Conservation (phyloP, 192 early-diverging fungal genomes). For the Backusella australiensis region DNA sequence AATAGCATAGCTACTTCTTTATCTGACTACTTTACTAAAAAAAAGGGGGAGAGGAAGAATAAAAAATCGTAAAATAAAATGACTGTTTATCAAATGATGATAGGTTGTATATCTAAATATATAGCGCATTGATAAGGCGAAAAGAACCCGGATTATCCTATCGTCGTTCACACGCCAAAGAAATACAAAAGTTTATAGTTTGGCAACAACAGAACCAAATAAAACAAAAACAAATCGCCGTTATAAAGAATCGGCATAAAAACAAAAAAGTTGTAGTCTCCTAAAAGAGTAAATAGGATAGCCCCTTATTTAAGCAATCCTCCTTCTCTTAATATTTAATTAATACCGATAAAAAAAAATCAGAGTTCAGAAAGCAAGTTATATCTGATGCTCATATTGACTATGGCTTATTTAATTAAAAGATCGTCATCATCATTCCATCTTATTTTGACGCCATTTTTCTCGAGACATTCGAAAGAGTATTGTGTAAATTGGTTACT, state of each 20-base stretch:
- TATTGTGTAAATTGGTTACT: conserved; percentile 19
- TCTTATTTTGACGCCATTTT: not conserved
- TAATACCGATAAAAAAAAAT: not conserved
- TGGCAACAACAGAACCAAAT: not conserved
- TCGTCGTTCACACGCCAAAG: not conserved
- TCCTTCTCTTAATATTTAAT: not conserved
- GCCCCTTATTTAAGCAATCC: not conserved
- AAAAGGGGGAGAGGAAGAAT: not conserved
- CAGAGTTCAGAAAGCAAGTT: not conserved
- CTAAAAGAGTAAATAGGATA: not conserved
- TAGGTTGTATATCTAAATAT: not conserved
- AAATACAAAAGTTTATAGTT: not conserved
- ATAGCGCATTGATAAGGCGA: not conserved
- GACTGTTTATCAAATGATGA: not conserved
- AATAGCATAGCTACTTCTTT: not conserved
- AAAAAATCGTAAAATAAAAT: not conserved
- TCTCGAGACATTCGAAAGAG: not conserved
- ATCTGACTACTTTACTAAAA: not conserved
- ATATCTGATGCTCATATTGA: not conserved
- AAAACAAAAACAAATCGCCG: too few species aligned
- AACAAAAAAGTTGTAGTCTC: not conserved
- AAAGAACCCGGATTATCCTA: not conserved
- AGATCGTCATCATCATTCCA: not conserved
- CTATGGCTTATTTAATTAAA: not conserved
- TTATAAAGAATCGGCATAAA: not conserved